A percentile compares a stretch with the other conserved stretches of the same genome.
Conservation (phyloP, 441 rosid species). For the Pelargonium australe region DNA sequence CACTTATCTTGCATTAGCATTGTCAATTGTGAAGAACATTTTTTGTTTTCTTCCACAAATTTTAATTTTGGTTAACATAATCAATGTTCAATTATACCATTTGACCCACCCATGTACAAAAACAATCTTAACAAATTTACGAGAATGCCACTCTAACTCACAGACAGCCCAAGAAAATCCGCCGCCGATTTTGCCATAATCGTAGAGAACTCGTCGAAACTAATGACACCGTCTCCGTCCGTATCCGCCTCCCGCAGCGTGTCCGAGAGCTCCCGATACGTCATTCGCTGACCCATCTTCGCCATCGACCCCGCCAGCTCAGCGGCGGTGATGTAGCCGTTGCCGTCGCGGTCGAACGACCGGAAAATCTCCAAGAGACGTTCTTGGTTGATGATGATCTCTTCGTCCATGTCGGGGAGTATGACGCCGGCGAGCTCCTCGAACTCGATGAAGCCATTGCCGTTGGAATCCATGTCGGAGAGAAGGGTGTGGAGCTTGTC, state of each 20-base stretch:
- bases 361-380: slow-evolving; percentile 48
- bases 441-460: slow-evolving; percentile 61
- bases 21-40: no score
- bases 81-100: no score
- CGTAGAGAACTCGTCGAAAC: slow-evolving; percentile 41
- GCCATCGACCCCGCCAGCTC: slow-evolving; percentile 56
- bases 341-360: slow-evolving; percentile 61
- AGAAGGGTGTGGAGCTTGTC: slow-evolving; percentile 50
- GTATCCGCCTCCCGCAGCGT: no score
- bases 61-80: no score
- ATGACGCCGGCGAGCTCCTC: slow-evolving; percentile 47
- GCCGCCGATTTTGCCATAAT: slow-evolving; percentile 69
- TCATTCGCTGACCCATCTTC: no score
- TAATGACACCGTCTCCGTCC: no score
- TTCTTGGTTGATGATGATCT: slow-evolving; percentile 41
- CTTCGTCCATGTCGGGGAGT: slow-evolving; percentile 42
- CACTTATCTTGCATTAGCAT: no score
- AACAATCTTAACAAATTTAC: no score
- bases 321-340: slow-evolving; percentile 54
- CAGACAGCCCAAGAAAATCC: slow-evolving; percentile 61
- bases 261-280: no score
- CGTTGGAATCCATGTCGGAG: slow-evolving; percentile 52
- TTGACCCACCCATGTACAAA: no score
- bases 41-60: no score
- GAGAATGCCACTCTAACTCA: not conserved